phyloP scores from a whole-genome alignment of 768 basidiomycete species.

The Lentinula lateritia region DNA sequence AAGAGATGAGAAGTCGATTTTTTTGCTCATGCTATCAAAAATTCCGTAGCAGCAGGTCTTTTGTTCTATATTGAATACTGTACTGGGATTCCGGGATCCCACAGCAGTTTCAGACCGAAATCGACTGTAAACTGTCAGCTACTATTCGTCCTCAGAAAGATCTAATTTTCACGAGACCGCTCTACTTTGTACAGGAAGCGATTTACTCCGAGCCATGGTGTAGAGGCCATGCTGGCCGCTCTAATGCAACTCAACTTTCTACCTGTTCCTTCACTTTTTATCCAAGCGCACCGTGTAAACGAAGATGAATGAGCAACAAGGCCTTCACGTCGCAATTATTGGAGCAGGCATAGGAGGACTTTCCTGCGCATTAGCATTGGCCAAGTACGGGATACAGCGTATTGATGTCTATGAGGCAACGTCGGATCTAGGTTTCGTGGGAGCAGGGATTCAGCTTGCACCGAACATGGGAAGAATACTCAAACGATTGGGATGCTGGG shows the following conservation, averaged over 20 bases:
- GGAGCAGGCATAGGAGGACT: constrained; percentile 24
- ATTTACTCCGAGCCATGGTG: too few relatives aligned
- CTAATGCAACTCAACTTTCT: neutral
- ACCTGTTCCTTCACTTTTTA: neutral
- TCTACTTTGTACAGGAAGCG: too few relatives aligned
- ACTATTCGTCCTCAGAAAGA: too few relatives aligned
- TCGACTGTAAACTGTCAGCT: too few relatives aligned
- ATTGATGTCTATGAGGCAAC: constrained; percentile 25
- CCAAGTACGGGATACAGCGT: constrained; percentile 22
- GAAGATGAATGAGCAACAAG: neutral
- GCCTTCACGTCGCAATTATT: constrained; percentile 12
- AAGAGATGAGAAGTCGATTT: too few relatives aligned
- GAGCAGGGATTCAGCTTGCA: constrained; percentile 30
- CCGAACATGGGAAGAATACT: constrained; percentile 27
- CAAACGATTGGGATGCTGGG: constrained; percentile 22
- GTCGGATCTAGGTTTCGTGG: constrained; percentile 24
- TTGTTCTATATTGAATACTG: too few relatives aligned
- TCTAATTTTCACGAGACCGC: too few relatives aligned
- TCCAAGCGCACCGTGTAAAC: neutral
- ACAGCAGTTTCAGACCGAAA: too few relatives aligned
- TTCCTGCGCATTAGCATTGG: constrained; percentile 22
- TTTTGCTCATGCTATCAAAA: too few relatives aligned
- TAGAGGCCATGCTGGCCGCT: too few relatives aligned
- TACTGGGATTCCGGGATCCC: too few relatives aligned
- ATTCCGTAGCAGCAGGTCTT: too few relatives aligned